A percentile compares a stretch with the other conserved stretches of the same genome.
Conservation (phyloP, 768 basidiomycete genomes). For the Lactarius tabidus region DNA sequence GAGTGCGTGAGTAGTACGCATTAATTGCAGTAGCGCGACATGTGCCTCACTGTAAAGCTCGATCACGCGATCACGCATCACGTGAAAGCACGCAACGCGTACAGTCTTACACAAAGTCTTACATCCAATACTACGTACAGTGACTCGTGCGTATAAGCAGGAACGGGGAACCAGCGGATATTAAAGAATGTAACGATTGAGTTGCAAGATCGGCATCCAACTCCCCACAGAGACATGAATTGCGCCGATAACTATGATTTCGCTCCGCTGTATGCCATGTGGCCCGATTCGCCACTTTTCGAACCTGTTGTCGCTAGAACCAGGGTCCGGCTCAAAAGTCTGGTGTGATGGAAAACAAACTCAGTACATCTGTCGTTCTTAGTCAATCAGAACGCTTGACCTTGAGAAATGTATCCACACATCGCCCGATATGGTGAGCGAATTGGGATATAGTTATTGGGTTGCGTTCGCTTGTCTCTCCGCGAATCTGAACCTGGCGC, state of each 20-base stretch:
- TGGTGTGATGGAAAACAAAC: neutral
- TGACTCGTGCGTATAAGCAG: neutral
- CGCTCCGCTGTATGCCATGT: neutral
- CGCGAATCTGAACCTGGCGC: constrained; percentile 12
- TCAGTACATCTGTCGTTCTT: neutral
- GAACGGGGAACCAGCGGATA: too few species aligned
- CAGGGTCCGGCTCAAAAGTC: neutral
- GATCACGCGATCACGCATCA: too few species aligned
- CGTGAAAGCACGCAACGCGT: too few species aligned
- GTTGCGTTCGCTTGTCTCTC: constrained; percentile 10
- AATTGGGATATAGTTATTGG: constrained; percentile 4
- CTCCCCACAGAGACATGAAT: constrained; percentile 9
- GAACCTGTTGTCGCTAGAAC: neutral
- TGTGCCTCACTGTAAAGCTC: too few species aligned
- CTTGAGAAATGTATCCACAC: constrained; percentile 12
- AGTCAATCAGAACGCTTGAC: neutral
- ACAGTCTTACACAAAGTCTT: too few species aligned
- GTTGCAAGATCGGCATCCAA: constrained; percentile 22
- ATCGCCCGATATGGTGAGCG: constrained; percentile 8
- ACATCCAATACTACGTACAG: too few species aligned
- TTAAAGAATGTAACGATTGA: constrained; percentile 3
- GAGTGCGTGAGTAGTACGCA: neutral
- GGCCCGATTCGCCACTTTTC: neutral
- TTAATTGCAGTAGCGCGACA: too few species aligned
- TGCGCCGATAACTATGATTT: constrained; percentile 8